Evolutionary conservation across 306 rosid species (phyloP), one percentile per base, ranked within the genome.

Genomic region (Elaeagnus macrophylla): DNA sequence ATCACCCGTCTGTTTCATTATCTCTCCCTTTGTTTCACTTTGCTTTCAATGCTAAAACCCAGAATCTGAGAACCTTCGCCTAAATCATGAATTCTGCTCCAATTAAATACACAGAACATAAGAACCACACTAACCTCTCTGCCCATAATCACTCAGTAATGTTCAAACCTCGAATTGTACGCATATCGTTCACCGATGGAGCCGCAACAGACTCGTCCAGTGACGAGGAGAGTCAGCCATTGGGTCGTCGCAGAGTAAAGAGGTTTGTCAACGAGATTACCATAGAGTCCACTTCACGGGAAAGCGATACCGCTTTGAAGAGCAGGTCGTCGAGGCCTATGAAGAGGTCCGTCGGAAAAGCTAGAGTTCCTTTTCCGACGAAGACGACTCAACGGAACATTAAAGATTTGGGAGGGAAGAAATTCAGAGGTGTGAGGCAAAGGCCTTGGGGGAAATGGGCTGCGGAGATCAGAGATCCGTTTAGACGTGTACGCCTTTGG

Each of bases 391-490:
- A 40, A 19, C 62, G 39, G 51, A 49, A 9, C 14, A 10, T 53
- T 62, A 80, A 62, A 56, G 51, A 68, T 0, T 0, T 65, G 3
- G 37, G 63, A 3, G 88, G 67, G 9, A 79, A 70, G 69, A 91
- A 91, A 74, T 91, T 77, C 67, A 72, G 99, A 0, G 99, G 99
- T 17, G 99, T 91, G 48, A 79, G 99, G 10, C 99, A 91, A 62
- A 67, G 99, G 62, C 99, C 99, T 0, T 91, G 99, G 99, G 99
- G 99, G 1, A 91, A 91, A 84, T 91, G 99, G 99, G 99, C 96
- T 5, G 99, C 99, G 2, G 99, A 91, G 73, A 91, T 91, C 59
- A 77, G 99, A 59, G 99, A 91, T 62, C 99, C 99, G 0, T 51
- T 79, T 13, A 65, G 94, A 39, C 89, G 99, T 3, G 96, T 91